Evolutionary conservation across 345 rosid genomes (phyloP), one percentile per base, ranked within the genome.

Genomic region (Crucihimalaya himalaica): DNA sequence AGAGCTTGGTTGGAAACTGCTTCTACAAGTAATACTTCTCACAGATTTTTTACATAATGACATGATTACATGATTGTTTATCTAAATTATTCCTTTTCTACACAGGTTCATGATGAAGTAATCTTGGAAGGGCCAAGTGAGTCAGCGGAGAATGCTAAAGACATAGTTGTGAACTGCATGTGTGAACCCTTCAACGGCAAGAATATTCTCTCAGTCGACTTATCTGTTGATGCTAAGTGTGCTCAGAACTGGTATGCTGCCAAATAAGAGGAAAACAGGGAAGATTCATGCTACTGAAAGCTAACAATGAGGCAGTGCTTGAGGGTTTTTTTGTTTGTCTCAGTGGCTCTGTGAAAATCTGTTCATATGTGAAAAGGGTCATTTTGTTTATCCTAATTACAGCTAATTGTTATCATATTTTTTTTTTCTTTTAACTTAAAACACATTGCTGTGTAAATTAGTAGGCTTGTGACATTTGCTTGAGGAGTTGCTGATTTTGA

Each of bases 71-170:
- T 71, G 59, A 71, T 48, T 71, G 31, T 14, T 37, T 61, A 61
- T 62, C 23, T 62, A 27, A 71, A 37, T 47, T 50, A 39, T 18
- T 50, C 14, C 46, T 58, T 46, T 32, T 47, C 6, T 46, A 32
- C 55, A 31, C 89, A 93, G 98, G 87, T 93, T 72, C 98, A 93
- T 56, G 97, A 93, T 80, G 97, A 93, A 87, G 96, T 93, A 71
- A 93, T 93, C 71, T 81, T 91, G 80, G 98, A 93, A 86, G 98
- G 98, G 66, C 98, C 97, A 51, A 82, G 80, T 0, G 97, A 84
- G 74, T 86, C 98, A 9, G 94, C 97, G 1, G 94, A 87, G 78
- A 76, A 65, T 4, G 98, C 98, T 5, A 91, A 82, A 82, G 83
- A 82, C 55, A 83, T 91, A 59, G 97, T 90, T 35, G 88, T 89